phyloP scores from a whole-genome alignment of 208 protist genomes.

The Phytomonas sp. region DNA sequence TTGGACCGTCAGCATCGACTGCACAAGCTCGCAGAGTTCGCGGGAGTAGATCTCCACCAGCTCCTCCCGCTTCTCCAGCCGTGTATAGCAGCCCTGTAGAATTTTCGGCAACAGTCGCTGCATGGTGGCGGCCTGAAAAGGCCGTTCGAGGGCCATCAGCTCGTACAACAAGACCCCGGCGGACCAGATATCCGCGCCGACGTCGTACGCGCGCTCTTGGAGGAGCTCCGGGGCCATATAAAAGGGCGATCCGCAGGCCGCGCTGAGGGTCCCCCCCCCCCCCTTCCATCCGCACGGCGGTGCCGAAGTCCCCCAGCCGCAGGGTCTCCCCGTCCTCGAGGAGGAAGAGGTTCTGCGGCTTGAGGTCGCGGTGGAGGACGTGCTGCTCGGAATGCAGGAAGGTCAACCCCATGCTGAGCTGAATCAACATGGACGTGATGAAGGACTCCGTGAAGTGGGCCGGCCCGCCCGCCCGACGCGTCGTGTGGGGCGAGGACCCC shows the following conservation, averaged over 20 bases:
- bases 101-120: neutral
- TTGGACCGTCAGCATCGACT: constrained; percentile 50
- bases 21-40: constrained; percentile 45
- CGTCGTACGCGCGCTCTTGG: constrained; percentile 79
- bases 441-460: constrained; percentile 24
- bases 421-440: constrained; percentile 60
- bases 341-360: constrained; percentile 84
- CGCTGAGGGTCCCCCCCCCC: constrained; percentile 38
- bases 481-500: neutral
- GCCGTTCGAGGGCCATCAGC: constrained; percentile 58
- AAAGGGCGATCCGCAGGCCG: constrained; percentile 77
- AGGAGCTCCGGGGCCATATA: constrained; percentile 93
- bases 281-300: constrained; percentile 45
- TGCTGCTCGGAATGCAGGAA: constrained; percentile 58
- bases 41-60: constrained; percentile 26
- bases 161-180: constrained; percentile 93
- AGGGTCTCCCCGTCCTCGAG: constrained; percentile 41
- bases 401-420: constrained; percentile 50
- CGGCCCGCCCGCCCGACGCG: neutral
- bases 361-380: constrained; percentile 83
- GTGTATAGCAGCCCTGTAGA: neutral
- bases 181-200: constrained; percentile 93
- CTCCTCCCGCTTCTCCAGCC: neutral
- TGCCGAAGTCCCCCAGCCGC: constrained; percentile 84
- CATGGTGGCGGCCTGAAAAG: constrained; percentile 37